Evolutionary conservation across 208 protist genomes (phyloP), one percentile per base, ranked within the genome.

Genomic region (Leishmania martiniquensis): DNA sequence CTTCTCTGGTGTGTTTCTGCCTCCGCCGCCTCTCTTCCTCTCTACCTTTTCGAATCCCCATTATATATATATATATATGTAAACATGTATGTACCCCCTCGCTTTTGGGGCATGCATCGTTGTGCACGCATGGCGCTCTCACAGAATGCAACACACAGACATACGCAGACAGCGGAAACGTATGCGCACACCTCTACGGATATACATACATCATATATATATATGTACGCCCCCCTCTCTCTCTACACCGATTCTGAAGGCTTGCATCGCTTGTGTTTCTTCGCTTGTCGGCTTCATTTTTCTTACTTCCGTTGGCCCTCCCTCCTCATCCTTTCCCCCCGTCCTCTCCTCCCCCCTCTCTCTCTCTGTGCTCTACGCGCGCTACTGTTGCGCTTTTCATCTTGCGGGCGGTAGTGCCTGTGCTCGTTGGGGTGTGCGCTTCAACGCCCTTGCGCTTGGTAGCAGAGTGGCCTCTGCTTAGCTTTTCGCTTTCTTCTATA

Each of bases 1-100:
- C 47, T 57, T 76, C 51, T 81, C 47, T 12, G 29, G 13, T 37
- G 57, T 75, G 39, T 71, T 52, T 65, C n/a, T 9, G 42, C 68
- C 1, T 52, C 29, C 29, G 29, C 49, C 47, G 44, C n/a, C 49
- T 42, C 49, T 37, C 1, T 22, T 55, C n/a, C 4, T 42, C 42
- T 42, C 32, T 65, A n/a, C n/a, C n/a, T 29, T 39, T 42, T 39
- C 32, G 29, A 20, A 17, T 42, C 12, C 32, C 32, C 68, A 29
- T 29, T 39, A 12, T 54, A 4, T 22, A 25, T 70, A 12, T 52
- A 22, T 25, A n/a, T 9, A 34, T n/a, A 20, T 32, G 1, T 37
- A n/a, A 34, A 25, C 49, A n/a, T n/a, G n/a, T n/a, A n/a, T n/a
- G n/a, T n/a, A n/a, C 10, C 42, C 37, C 68, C 51, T 25, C 10